Conservation (phyloP, 257 asterid species). For the Coffea eugenioides region DNA sequence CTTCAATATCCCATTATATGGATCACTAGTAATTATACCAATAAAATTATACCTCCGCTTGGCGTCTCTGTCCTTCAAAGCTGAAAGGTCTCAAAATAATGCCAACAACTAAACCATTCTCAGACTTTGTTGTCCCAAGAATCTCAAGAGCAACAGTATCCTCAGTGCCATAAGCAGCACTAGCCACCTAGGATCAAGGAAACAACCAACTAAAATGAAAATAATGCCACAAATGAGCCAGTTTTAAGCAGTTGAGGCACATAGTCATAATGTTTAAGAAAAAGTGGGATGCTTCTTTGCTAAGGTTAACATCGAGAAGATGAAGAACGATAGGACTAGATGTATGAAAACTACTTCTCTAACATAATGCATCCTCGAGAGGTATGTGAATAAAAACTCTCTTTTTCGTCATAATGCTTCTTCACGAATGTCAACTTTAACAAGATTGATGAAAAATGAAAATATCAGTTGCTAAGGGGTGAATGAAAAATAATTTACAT, state of each 20-base stretch:
- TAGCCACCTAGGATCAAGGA: constrained; percentile 62
- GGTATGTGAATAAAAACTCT: no score
- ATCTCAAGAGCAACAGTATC: constrained; percentile 66
- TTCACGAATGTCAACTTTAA: not conserved
- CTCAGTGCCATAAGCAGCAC: constrained; percentile 87
- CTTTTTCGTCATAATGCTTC: no score
- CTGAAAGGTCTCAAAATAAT: constrained; percentile 87
- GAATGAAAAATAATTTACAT: not conserved
- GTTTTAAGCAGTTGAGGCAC: constrained; percentile 2
- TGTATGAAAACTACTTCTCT: no score
- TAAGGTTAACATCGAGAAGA: not conserved
- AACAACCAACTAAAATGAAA: constrained; percentile 8
- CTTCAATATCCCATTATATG: not conserved
- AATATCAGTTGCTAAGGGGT: not conserved
- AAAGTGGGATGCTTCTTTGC: constrained; percentile 8
- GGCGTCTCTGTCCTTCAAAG: constrained; percentile 94
- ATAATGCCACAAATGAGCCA: not conserved
- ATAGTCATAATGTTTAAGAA: not conserved
- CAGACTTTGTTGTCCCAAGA: constrained; percentile 56
- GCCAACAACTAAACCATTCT: constrained; percentile 64
- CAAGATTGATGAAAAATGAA: not conserved
- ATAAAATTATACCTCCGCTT: constrained; percentile 56
- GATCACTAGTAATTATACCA: not conserved
- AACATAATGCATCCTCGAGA: no score
- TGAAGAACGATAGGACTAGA: no score